Conservation (phyloP, 768 basidiomycete species). For the Lactifluus echinatus region DNA sequence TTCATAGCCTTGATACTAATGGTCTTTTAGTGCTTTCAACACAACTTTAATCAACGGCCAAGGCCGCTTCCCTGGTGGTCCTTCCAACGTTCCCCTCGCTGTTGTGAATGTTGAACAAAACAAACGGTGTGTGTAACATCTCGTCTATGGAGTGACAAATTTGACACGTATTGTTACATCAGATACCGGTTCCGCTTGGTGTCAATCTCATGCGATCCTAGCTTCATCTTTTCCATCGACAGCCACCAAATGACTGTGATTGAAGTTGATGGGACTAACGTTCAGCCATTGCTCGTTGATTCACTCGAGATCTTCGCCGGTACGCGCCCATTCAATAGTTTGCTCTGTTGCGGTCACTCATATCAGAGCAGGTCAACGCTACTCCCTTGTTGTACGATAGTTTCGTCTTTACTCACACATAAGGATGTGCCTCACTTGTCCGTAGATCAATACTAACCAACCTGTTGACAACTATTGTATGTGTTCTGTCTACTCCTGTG, state of each 20-base stretch:
- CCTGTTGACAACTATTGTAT: conserved; percentile 38
- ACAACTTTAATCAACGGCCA: conserved; percentile 40
- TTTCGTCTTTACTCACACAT: not conserved
- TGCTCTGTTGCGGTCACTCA: not conserved
- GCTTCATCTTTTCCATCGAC: conserved; percentile 34
- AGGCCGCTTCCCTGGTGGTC: conserved; percentile 32
- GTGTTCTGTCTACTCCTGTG: conserved; percentile 9
- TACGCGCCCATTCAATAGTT: conserved; percentile 16
- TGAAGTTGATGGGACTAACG: conserved; percentile 32
- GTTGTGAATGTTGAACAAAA: conserved; percentile 15
- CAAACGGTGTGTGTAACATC: conserved; percentile 7
- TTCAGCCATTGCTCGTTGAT: conserved; percentile 31
- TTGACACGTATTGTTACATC: not conserved
- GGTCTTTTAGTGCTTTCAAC: conserved; percentile 23
- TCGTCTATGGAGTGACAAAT: not conserved
- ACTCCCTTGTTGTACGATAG: conserved; percentile 23
- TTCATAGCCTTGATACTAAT: not conserved
- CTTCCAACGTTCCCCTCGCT: conserved; percentile 7
- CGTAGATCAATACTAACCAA: conserved; percentile 33
- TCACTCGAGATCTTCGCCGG: conserved; percentile 35
- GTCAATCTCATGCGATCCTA: conserved; percentile 25
- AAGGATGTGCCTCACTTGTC: not conserved
- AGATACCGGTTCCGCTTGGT: conserved; percentile 22
- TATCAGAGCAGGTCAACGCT: conserved; percentile 20
- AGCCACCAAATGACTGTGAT: conserved; percentile 35